Conservation (phyloP, 805 yeast genomes). For the Candida dendrica region DNA sequence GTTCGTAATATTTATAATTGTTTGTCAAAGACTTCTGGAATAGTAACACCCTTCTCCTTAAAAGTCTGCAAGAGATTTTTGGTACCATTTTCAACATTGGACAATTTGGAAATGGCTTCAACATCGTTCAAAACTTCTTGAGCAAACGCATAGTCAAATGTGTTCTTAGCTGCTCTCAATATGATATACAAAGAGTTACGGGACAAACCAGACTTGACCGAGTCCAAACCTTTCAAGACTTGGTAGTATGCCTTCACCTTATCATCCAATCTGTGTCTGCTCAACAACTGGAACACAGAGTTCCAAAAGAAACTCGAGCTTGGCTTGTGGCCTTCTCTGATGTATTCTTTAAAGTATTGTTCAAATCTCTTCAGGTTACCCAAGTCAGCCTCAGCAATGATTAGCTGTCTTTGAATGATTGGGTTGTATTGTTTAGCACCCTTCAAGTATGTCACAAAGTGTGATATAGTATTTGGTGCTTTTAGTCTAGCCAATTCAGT, state of each 20-base stretch:
- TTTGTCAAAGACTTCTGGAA: constrained; percentile 11
- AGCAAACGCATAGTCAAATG: background rate
- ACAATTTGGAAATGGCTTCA: background rate
- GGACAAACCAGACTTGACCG: background rate
- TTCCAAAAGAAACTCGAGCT: constrained; percentile 10
- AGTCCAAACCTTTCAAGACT: background rate
- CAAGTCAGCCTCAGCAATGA: constrained; percentile 27
- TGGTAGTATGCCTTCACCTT: background rate
- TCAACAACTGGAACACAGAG: constrained; percentile 18
- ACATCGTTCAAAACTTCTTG: constrained; percentile 8
- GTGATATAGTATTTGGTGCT: background rate
- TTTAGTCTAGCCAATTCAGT: constrained; percentile 39
- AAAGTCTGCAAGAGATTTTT: background rate
- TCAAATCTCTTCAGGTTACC: constrained; percentile 36
- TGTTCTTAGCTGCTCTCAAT: background rate
- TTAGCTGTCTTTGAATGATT: background rate
- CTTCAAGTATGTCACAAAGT: background rate
- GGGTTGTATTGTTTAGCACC: background rate
- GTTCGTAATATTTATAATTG: too few species aligned
- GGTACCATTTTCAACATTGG: too few species aligned
- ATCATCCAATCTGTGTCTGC: background rate
- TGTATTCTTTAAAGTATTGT: constrained; percentile 25
- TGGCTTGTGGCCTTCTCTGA: constrained; percentile 11
- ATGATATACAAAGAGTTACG: background rate
- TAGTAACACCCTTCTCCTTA: constrained; percentile 4